Base-by-base conservation (phyloP, 306 rosid genomes). In the Mucuna pruriens region DNA sequence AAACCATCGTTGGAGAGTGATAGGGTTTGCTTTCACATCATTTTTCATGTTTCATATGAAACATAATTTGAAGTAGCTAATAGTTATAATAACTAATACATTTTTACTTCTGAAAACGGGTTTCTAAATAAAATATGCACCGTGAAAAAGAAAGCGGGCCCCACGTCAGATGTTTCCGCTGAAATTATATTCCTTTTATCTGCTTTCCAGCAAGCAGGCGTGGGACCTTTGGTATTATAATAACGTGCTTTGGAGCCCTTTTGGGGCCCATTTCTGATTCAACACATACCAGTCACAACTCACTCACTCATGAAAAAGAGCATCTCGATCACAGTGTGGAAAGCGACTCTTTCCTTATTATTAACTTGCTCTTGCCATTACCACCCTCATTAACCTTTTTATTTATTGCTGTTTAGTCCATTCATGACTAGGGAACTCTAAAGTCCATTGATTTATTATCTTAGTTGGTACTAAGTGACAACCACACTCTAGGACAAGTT, bases 131-230 rank as follows among this genome's bases (percentile, higher is more conserved):
- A n/a, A n/a, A n/a, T n/a, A n/a, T n/a, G n/a, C n/a, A n/a, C n/a
- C n/a, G n/a, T n/a, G 69, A 1, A 23, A 13, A 1, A 17, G 19
- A 60, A 9, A 77, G 42, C 7, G 6, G 46, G 39, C 52, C 60
- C 26, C 64, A 45, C 25, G 49, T 67, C 84, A 78, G 57, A 81
- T 73, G 49, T 61, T 49, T 84, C 7, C 63, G 73, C 57, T 69
- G 51, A 33, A 76, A 81, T 73, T 81, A 77, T 86, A 74, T 85
- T 86, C 83, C 29, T 67, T 29, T 36, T 58, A 58, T 69, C 52
- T 90, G 92, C 91, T 81, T 85, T 90, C 86, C 88, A 86, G 91
- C 90, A 39, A 57, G 57, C 29, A 55, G 16, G 45, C 0, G 80
- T 84, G 81, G 91, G 90, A 8, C 80, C 69, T 52, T 26, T n/a